These are phyloP conservation scores for Colletotrichum sp. DNA, from an alignment of 2,329 filamentous ascomycete genomes.

Conservation along the genomic window DNA sequence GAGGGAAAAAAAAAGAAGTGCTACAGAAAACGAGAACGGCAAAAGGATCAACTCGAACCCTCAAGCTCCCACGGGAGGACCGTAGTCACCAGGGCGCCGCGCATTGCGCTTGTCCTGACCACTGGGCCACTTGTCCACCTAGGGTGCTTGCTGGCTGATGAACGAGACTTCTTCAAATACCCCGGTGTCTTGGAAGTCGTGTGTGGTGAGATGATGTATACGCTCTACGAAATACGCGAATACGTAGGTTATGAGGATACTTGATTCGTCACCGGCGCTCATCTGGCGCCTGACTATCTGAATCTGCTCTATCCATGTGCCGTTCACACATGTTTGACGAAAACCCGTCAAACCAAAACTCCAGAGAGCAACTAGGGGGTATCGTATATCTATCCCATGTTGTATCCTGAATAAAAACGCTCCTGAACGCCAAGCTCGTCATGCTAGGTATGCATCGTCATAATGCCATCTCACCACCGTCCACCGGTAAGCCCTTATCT, in stretches of 20 bases:
- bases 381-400: conserved; percentile 20
- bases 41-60: not conserved
- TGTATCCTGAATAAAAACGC: conserved; percentile 3
- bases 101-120: not conserved
- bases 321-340: not conserved
- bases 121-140: not conserved
- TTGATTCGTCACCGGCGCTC: not conserved
- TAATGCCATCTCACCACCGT: not conserved
- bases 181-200: no score
- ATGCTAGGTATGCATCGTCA: not conserved
- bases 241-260: not conserved
- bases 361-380: not conserved
- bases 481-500: not conserved
- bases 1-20: not conserved
- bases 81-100: not conserved
- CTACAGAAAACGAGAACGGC: not conserved
- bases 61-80: not conserved
- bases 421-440: conserved; percentile 10
- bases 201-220: not conserved
- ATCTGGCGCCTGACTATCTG: not conserved
- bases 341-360: not conserved
- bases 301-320: not conserved
- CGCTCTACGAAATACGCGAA: not conserved
- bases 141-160: not conserved
- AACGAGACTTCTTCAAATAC: not conserved